A percentile compares a stretch with the other conserved stretches of the same genome.
Conservation (phyloP, 1,284 basidiomycete species). For the Trametes polyzona region DNA sequence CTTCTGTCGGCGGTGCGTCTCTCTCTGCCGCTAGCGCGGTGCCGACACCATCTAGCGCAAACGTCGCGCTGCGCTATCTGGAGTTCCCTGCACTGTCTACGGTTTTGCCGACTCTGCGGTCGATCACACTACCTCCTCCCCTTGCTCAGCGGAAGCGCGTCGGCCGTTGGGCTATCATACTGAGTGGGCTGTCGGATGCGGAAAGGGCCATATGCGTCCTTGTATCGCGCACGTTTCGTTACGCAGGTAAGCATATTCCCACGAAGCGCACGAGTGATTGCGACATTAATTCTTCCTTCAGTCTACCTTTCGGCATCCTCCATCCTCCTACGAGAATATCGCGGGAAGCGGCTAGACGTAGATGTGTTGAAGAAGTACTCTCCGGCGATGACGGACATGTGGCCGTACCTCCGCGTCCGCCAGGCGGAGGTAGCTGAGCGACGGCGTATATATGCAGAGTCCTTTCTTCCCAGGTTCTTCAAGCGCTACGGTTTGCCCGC, state of each 20-base stretch:
- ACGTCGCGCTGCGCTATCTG: slow-evolving; percentile 30
- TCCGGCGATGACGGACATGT: slow-evolving; percentile 58
- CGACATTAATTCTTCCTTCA: slow-evolving; percentile 30
- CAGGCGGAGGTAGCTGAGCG: slow-evolving; percentile 44
- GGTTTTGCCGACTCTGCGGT: slow-evolving; percentile 35
- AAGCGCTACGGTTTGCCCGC: slow-evolving; percentile 15
- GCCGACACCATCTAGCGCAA: not conserved
- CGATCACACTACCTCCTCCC: slow-evolving; percentile 58
- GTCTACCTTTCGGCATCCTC: slow-evolving; percentile 63
- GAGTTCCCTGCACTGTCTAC: slow-evolving; percentile 35
- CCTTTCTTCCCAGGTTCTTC: slow-evolving; percentile 52
- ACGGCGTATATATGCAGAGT: slow-evolving; percentile 43
- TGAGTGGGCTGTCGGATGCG: slow-evolving; percentile 48
- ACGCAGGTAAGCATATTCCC: slow-evolving; percentile 51
- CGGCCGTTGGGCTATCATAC: slow-evolving; percentile 54
- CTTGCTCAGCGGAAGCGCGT: slow-evolving; percentile 59
- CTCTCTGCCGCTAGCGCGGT: too few species aligned
- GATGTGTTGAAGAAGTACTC: slow-evolving; percentile 43
- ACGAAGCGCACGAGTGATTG: not conserved
- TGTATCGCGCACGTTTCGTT: slow-evolving; percentile 65
- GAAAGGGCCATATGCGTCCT: slow-evolving; percentile 49
- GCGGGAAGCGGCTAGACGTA: slow-evolving; percentile 50
- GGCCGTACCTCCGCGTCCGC: slow-evolving; percentile 68
- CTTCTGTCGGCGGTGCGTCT: not conserved
- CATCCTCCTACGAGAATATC: slow-evolving; percentile 48